These are phyloP conservation scores for Yamadazyma friedrichii DNA, from an alignment of 1,139 yeast species.

Conservation along the genomic window DNA sequence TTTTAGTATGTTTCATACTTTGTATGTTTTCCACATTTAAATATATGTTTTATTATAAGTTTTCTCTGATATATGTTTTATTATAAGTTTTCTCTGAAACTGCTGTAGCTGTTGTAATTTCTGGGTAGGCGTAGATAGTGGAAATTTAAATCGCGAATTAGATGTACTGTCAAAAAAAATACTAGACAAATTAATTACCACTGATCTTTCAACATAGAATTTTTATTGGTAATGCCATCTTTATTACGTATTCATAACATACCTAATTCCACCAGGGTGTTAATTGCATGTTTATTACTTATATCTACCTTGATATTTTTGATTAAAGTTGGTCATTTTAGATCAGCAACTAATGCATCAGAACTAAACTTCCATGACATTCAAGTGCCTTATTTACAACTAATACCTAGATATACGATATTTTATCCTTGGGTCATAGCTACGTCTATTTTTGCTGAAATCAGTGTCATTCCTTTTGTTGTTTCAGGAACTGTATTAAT, in stretches of 20 bases:
- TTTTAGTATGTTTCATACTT: conserved; percentile 10
- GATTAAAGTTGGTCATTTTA: conserved; percentile 30
- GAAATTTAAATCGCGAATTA: not conserved
- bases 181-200: not conserved
- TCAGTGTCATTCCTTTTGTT: conserved; percentile 48
- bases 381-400: conserved; percentile 60
- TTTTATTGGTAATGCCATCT: not conserved
- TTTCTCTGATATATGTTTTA: conserved; percentile 6
- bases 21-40: conserved; percentile 7
- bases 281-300: conserved; percentile 23
- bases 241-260: conserved; percentile 15
- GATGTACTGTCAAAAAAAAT: not conserved
- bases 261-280: conserved; percentile 30
- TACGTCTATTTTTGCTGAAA: conserved; percentile 72
- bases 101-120: no score
- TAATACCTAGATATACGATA: conserved; percentile 64
- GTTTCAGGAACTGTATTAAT: conserved; percentile 50
- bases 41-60: conserved; percentile 10
- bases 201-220: not conserved
- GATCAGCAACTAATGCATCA: conserved; percentile 26
- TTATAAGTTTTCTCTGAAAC: not conserved
- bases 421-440: conserved; percentile 75
- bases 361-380: conserved; percentile 34
- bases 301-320: conserved; percentile 27
- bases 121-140: no score